phyloP scores from a whole-genome alignment of 2,329 filamentous ascomycete genomes.

The Ploettnerulaceae sp. region DNA sequence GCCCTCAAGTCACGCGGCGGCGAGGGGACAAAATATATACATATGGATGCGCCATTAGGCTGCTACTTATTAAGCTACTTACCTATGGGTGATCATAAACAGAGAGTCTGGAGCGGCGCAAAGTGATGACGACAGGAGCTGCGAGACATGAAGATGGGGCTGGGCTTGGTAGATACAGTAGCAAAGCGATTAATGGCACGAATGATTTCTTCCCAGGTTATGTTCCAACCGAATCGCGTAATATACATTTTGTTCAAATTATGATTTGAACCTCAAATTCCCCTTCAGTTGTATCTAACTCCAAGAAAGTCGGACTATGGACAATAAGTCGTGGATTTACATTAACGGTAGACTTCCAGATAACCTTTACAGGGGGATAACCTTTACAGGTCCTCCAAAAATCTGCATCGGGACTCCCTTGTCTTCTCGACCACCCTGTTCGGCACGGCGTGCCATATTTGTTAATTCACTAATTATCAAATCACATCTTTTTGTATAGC shows the following conservation, averaged over 20 bases:
- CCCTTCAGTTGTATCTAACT: too few relatives aligned
- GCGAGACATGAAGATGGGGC: not conserved
- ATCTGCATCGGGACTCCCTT: too few relatives aligned
- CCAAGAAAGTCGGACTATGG: too few relatives aligned
- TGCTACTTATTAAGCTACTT: not conserved
- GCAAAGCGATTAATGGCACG: slow-evolving; percentile 6
- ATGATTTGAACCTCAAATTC: not conserved
- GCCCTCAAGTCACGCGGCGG: not conserved
- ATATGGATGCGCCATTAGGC: not conserved
- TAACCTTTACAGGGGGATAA: too few relatives aligned
- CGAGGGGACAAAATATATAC: not conserved
- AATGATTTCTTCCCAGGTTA: not conserved
- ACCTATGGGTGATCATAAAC: not conserved
- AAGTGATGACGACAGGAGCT: too few relatives aligned
- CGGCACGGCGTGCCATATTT: too few relatives aligned
- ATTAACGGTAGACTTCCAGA: too few relatives aligned
- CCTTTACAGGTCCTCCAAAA: too few relatives aligned
- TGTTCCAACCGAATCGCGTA: not conserved
- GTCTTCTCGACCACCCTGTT: not conserved
- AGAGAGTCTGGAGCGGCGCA: not conserved
- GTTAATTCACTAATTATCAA: not conserved
- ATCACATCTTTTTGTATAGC: too few relatives aligned
- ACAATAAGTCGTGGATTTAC: too few relatives aligned
- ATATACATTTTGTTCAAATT: not conserved
- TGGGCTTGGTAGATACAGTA: not conserved